Evolutionary conservation across 106 monocot species (phyloP), one percentile per base, ranked within the genome.

Genomic region (Allium sativum): DNA sequence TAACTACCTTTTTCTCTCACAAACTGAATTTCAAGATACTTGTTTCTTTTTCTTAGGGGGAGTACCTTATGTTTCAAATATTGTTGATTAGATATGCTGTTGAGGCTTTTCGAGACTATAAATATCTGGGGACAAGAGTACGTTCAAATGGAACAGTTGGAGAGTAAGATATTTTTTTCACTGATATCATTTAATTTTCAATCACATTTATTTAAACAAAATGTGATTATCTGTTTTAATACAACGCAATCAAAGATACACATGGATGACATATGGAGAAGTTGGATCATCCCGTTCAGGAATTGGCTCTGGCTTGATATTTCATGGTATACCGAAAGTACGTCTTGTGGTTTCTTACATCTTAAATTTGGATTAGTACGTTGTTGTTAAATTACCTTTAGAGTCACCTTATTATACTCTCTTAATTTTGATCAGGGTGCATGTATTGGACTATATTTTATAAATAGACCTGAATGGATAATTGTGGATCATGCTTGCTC

Each of bases 241-340:
- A 15, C 61, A 40, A 57, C 18, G 47, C 12, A 45, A 18, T 53
- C 22, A 60, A 74, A 98, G 98, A 68, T 98, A 98, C 70, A 98
- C 82, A 73, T 98, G 98, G 98, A 82, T 85, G 84, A 92, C 98
- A 63, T 98, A 85, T 78, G 92, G 98, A 59, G 98, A 98, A 83
- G 78, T 70, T 70, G 77, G 88, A 70, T 85, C 88, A 8, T 76
- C 74, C 4, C 53, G 98, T 11, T 70, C 88, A 73, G 87, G 88
- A 10, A 74, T 98, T 74, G 98, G 98, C 55, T 98, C 98, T 61
- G 88, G 88, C 45, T 74, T 98, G 52, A 42, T 88, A 52, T 76
- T 72, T 56, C 76, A 82, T 71, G 84, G 76, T 42, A 84, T 98
- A 67, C 74, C 85, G 19, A 85, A 88, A 79, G 98, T 98, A 58